phyloP scores from a whole-genome alignment of 2,329 filamentous ascomycete species.

The Tolypocladium tropicale region DNA sequence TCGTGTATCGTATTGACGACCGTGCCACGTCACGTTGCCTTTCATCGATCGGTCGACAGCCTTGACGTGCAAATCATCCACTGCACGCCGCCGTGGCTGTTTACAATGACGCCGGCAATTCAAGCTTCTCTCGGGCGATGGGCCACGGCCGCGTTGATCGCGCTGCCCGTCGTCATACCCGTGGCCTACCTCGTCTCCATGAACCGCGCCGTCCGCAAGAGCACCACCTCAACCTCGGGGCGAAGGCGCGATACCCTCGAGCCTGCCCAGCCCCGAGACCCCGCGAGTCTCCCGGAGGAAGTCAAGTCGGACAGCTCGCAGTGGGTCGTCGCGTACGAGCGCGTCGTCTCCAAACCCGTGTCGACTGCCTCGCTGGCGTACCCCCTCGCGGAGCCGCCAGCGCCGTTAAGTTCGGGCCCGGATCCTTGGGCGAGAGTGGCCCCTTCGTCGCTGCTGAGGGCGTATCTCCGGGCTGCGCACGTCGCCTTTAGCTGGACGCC shows the following conservation, averaged over 20 bases:
- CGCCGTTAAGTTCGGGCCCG: slow-evolving; percentile 5
- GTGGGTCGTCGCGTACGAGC: slow-evolving; percentile 18
- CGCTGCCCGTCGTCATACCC: slow-evolving; percentile 4
- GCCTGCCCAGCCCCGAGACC: not conserved
- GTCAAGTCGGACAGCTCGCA: slow-evolving; percentile 9
- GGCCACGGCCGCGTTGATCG: not conserved
- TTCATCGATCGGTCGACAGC: too few species aligned
- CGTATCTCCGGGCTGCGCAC: slow-evolving; percentile 18
- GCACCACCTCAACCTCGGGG: slow-evolving; percentile 4
- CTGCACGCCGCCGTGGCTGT: too few species aligned
- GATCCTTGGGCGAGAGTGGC: not conserved
- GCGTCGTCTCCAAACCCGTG: slow-evolving; percentile 14
- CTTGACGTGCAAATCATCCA: too few species aligned
- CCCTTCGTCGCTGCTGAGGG: slow-evolving; percentile 11
- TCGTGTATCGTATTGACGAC: too few species aligned
- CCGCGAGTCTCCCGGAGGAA: slow-evolving; percentile 9
- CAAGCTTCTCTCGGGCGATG: not conserved
- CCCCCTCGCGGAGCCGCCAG: slow-evolving; percentile 3
- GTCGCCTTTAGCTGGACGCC: slow-evolving; percentile 21
- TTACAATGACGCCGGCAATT: not conserved
- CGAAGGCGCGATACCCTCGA: not conserved
- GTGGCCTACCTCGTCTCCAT: slow-evolving; percentile 7
- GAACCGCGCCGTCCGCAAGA: slow-evolving; percentile 3
- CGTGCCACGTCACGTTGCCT: too few species aligned
- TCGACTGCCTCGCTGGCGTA: slow-evolving; percentile 3